Conservation (phyloP, 805 yeast genomes). For the Sungouiella thailandica region DNA sequence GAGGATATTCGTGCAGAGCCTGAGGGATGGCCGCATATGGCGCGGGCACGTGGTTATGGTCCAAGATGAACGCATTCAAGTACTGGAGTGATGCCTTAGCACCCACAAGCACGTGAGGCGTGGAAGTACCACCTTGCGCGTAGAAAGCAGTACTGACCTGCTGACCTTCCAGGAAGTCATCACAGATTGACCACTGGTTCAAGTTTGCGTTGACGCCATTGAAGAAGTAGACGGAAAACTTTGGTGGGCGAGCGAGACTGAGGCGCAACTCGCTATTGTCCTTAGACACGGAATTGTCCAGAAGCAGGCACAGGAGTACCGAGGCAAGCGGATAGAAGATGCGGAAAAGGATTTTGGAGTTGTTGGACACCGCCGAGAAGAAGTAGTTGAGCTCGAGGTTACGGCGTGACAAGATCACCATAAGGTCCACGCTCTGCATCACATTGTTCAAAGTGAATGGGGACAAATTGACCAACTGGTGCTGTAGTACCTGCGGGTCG, state of each 20-base stretch:
- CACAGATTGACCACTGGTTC: slow-evolving; percentile 77
- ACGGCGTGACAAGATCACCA: slow-evolving; percentile 65
- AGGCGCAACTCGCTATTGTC: slow-evolving; percentile 45
- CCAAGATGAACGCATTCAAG: slow-evolving; percentile 50
- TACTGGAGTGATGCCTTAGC: slow-evolving; percentile 44
- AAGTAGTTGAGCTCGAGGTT: slow-evolving; percentile 73
- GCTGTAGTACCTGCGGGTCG: slow-evolving; percentile 35
- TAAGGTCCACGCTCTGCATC: slow-evolving; percentile 65
- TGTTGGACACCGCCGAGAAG: slow-evolving; percentile 67
- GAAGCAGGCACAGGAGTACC: slow-evolving; percentile 55
- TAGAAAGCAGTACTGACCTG: slow-evolving; percentile 67
- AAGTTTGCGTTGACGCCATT: slow-evolving; percentile 47
- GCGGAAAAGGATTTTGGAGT: slow-evolving; percentile 63
- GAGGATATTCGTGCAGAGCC: background rate
- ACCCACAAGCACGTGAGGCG: slow-evolving; percentile 70
- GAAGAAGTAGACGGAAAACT: slow-evolving; percentile 72
- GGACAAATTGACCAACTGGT: slow-evolving; percentile 53
- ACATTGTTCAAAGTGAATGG: slow-evolving; percentile 60
- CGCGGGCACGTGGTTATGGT: slow-evolving; percentile 22
- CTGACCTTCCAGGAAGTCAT: slow-evolving; percentile 79
- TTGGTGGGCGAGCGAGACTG: slow-evolving; percentile 57
- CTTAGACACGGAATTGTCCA: slow-evolving; percentile 39
- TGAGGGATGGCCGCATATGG: slow-evolving; percentile 4
- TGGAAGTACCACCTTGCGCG: slow-evolving; percentile 48
- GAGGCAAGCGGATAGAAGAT: slow-evolving; percentile 64